Base-by-base conservation (phyloP, 73 alveolate genomes). In the Paramecium pentaurelia region DNA sequence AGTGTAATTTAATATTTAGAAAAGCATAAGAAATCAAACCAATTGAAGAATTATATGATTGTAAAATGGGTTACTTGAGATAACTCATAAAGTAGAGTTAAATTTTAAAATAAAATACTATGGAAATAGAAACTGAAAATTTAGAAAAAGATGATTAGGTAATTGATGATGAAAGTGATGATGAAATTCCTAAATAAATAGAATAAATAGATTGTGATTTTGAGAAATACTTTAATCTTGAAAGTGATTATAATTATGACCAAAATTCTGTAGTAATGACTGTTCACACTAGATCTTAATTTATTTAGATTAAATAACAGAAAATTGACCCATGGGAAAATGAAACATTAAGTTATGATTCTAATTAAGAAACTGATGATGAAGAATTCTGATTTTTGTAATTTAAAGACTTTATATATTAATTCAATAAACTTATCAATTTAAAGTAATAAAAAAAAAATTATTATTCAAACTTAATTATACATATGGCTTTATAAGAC, bases 31-130 rank as follows among this genome's bases (percentile, higher is more conserved):
- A 80, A 25, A 40, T 45, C 8, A 9, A 40, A 9, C 75, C 49
- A 6, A 60, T 80, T 20, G 91, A 80, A 27, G 20, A 20, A 2
- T 22, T 80, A 22, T 20, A 36, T 25, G 77, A 80, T 80, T 7
- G n/a, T 25, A 80, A 80, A 47, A 80, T 80, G 91, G 91, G 91
- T 32, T 80, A 80, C 30, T 49, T 80, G 27, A 40, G 91, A n/a
- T 12, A 80, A 11, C 20, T 80, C 28, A 20, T 80, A 4, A 80
- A 49, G 27, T 14, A 80, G 71, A 22, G 8, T 8, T 25, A 49
- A 49, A 60, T 45, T 25, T 49, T 38, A 3, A 30, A 32, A 28
- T 34, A 64, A 64, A 12, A 64, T 32, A 25, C 30, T 64, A 37
- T 73, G 8, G 38, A 22, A 25, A 22, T 3, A 28, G 64, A 73